Percentiles rank a stretch among this genome's conserved stretches.
Conservation (phyloP, 2,329 filamentous ascomycete species). For the Aspergillus phoenicis region DNA sequence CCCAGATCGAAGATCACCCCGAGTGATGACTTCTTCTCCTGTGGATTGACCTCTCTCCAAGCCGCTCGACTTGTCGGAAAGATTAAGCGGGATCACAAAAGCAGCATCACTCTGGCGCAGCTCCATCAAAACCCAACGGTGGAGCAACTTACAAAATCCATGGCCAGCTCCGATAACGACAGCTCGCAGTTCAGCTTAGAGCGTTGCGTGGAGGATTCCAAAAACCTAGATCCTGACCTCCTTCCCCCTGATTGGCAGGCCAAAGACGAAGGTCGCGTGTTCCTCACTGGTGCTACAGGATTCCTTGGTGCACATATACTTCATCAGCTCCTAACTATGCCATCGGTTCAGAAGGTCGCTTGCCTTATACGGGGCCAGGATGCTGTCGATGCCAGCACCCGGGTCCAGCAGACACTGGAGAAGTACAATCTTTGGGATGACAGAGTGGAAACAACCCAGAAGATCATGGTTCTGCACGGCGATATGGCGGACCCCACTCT, state of each 20-base stretch:
- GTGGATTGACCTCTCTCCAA: constrained; percentile 11
- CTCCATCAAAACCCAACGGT: constrained; percentile 2
- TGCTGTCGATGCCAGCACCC: too few species aligned
- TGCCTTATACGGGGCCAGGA: too few species aligned
- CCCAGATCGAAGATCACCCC: not conserved
- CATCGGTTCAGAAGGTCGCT: too few species aligned
- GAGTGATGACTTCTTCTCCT: constrained; percentile 9
- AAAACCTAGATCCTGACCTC: constrained; percentile 4
- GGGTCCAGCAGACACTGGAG: too few species aligned
- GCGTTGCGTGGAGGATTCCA: constrained; percentile 3
- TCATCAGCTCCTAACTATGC: too few species aligned
- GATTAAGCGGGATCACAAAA: not conserved
- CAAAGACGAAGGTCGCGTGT: constrained; percentile 11
- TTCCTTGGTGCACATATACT: constrained; percentile 10
- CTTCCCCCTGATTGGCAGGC: constrained; percentile 9
- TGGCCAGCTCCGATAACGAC: not conserved
- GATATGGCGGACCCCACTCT: too few species aligned
- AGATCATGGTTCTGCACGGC: too few species aligned
- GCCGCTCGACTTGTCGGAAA: constrained; percentile 6
- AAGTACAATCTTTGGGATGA: too few species aligned
- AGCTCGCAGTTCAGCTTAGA: not conserved
- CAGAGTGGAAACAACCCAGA: too few species aligned
- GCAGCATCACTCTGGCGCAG: constrained; percentile 5
- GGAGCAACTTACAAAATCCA: not conserved
- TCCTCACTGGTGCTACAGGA: constrained; percentile 14